Evolutionary conservation across 2,329 filamentous ascomycete genomes (phyloP).

Genomic region (Alternaria gansuensis): DNA sequence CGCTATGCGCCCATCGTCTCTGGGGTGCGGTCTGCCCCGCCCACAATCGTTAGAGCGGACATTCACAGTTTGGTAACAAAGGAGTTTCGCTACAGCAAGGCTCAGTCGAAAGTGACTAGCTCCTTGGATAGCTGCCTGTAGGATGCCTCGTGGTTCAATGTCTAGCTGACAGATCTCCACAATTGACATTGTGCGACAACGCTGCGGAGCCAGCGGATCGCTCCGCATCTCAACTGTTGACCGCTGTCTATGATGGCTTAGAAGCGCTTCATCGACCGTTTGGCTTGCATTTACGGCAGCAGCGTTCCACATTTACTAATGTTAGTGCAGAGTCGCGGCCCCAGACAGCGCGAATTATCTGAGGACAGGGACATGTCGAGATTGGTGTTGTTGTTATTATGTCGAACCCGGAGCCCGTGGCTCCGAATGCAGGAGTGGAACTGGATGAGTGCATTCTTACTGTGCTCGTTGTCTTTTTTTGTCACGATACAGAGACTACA

Average conservation of each 20-base stretch:
- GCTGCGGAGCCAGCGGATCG: conserved; percentile 41
- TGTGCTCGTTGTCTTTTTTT: neutral
- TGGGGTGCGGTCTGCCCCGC: conserved; percentile 37
- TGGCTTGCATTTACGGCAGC: conserved; percentile 35
- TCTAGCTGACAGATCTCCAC: conserved; percentile 31
- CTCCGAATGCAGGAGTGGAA: neutral
- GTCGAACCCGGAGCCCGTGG: neutral
- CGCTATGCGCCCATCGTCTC: conserved; percentile 31
- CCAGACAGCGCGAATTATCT: neutral
- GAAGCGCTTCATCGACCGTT: conserved; percentile 28
- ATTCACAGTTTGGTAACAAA: conserved; percentile 27
- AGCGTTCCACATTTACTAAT: conserved; percentile 25
- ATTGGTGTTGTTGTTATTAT: neutral
- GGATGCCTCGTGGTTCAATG: conserved; percentile 19
- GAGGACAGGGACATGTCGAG: neutral
- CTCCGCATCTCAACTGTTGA: conserved; percentile 42
- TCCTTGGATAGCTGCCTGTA: conserved; percentile 17
- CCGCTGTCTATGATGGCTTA: conserved; percentile 36
- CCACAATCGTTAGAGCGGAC: conserved; percentile 23
- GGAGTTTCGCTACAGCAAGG: conserved; percentile 21
- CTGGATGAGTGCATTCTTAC: neutral
- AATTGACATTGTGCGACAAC: conserved; percentile 30
- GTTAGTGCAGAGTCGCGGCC: neutral
- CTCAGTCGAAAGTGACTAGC: conserved; percentile 7
- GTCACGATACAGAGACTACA: neutral